These are phyloP conservation scores for Phaeolepiota aurea DNA, from an alignment of 768 basidiomycete species.

Conservation along the genomic window DNA sequence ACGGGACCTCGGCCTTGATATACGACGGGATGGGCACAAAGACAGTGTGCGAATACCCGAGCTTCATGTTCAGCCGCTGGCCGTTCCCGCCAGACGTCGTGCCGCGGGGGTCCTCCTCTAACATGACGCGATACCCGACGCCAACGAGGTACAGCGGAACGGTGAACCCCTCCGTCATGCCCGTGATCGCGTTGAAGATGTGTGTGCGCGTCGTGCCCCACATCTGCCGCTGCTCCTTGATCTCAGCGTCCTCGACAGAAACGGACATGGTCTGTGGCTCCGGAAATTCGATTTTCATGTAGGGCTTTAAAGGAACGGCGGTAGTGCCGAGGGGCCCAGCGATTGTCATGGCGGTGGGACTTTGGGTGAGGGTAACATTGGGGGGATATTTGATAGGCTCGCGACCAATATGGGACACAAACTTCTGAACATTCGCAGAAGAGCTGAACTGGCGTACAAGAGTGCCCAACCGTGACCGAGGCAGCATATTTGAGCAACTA, in stretches of 20 bases:
- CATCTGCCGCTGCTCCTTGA: constrained; percentile 77
- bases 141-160: constrained; percentile 86
- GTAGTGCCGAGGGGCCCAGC: constrained; percentile 40
- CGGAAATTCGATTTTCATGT: constrained; percentile 35
- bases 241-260: constrained; percentile 54
- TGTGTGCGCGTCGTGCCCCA: constrained; percentile 95
- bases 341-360: constrained; percentile 30
- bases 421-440: constrained; percentile 35
- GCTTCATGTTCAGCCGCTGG: constrained; percentile 77
- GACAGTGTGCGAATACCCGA: constrained; percentile 88
- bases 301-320: constrained; percentile 35
- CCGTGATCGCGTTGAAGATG: constrained; percentile 82
- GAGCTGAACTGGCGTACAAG: constrained; percentile 39
- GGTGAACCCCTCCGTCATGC: constrained; percentile 84
- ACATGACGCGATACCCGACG: constrained; percentile 83
- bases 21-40: constrained; percentile 73
- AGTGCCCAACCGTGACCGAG: constrained; percentile 23
- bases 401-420: constrained; percentile 61
- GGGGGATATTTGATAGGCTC: constrained; percentile 44
- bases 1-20: constrained; percentile 74
- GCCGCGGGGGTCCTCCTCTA: constrained; percentile 75
- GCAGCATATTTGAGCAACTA: constrained; percentile 20
- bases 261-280: constrained; percentile 31
- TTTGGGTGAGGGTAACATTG: constrained; percentile 31
- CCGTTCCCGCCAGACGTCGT: constrained; percentile 48